Evolutionary conservation across 441 rosid genomes (phyloP).

Genomic region (Populus hybrid): DNA sequence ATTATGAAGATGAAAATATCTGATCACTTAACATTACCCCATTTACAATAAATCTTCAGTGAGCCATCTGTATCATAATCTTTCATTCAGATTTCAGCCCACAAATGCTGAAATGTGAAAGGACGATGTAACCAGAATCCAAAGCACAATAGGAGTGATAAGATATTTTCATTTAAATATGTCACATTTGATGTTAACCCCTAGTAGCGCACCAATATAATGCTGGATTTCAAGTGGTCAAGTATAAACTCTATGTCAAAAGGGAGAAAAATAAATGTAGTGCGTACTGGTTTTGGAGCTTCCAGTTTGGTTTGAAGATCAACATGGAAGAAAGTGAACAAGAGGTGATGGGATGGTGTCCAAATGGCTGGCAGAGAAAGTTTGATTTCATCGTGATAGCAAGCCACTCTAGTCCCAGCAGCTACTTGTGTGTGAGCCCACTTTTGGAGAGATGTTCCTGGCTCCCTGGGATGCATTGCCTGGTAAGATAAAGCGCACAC

Average conservation of each 20-base stretch:
- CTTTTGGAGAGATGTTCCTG: slow-evolving; percentile 67
- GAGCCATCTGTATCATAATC: not conserved
- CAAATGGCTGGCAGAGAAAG: slow-evolving; percentile 88
- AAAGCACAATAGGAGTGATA: not conserved
- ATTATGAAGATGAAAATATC: not conserved
- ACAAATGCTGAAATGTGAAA: not conserved
- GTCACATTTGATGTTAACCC: not conserved
- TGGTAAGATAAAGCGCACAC: slow-evolving; percentile 34
- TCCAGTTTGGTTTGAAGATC: slow-evolving; percentile 99
- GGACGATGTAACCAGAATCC: not conserved
- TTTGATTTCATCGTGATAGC: slow-evolving; percentile 96
- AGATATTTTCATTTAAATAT: not conserved
- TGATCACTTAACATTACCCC: not conserved
- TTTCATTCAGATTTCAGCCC: not conserved
- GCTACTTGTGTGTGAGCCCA: slow-evolving; percentile 97
- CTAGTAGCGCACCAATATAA: not conserved
- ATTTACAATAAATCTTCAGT: not conserved
- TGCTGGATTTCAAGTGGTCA: not conserved
- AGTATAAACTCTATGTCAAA: not conserved
- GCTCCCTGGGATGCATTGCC: slow-evolving; percentile 95
- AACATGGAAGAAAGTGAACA: slow-evolving; percentile 96
- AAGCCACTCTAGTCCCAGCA: slow-evolving; percentile 81
- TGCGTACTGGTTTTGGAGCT: slow-evolving; percentile 97
- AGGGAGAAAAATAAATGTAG: slow-evolving; percentile 5
- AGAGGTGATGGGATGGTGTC: slow-evolving; percentile 94